Base-by-base conservation (phyloP, 352 stramenopile species). In the Phytophthora tentaculata region DNA sequence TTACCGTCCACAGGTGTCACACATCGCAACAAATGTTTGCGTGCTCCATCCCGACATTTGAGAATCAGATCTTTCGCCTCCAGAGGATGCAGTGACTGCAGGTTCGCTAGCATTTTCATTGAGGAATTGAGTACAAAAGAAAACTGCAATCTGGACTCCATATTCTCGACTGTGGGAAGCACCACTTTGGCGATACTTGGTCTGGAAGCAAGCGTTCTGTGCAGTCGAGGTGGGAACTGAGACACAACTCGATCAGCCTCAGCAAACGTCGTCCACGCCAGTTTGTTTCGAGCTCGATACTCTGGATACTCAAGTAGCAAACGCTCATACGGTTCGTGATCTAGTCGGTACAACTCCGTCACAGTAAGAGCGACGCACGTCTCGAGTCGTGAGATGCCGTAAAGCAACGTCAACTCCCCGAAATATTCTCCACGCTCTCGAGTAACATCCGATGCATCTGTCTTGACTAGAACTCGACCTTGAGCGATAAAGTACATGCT, bases 401-500 rank as follows among this genome's bases (percentile, higher is more conserved):
- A 86, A 3, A 91, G 70, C 19, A 91, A 43, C 12, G 79, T 71
- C 24, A 88, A 56, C 64, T 90, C 83, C 4, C 83, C 83, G 56
- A 91, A 91, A 50, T 78, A 86, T 4, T 89, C 81, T 13, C 83
- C 83, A 10, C 76, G 73, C 17, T 90, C 83, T n/a, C 84, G 86
- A 1, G 66, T 79, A 29, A 63, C 35, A 23, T 92, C 85, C 5
- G 48, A 73, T 1, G 69, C 71, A n/a, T 77, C 76, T 0, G 79
- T 67, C 55, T 82, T 90, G 19, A 93, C 73, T 28, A 93, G 64
- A 9, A 95, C 56, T 7, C 82, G 83, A 0, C 87, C 87, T 3
- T 79, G 63, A 0, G 79, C 74, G 52, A 95, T 92, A 37, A 95
- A 92, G 60, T 95, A 95, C 87, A 95, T 94, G 58, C 72, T 88